A percentile compares a stretch with the other conserved stretches of the same genome.
These are phyloP conservation scores for Mycena metata DNA, from an alignment of 768 basidiomycete species.

Conservation along the genomic window DNA sequence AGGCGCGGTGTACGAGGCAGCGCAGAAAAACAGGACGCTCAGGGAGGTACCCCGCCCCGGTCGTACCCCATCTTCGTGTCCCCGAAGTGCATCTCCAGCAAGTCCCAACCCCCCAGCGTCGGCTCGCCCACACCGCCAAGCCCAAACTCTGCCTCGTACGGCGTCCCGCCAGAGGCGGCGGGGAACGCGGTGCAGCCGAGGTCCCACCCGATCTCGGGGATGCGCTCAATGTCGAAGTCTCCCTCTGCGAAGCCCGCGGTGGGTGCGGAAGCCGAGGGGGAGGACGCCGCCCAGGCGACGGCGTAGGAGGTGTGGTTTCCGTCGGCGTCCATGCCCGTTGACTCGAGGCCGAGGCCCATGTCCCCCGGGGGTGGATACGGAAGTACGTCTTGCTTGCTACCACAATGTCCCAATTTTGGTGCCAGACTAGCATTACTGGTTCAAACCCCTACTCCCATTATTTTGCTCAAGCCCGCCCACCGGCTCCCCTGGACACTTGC, in stretches of 20 bases:
- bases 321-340: neutral
- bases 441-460: no score
- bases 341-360: conserved; percentile 8
- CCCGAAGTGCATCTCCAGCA: conserved; percentile 14
- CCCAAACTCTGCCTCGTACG: neutral
- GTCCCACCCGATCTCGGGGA: conserved; percentile 34
- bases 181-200: conserved; percentile 11
- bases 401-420: no score
- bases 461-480: no score
- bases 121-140: conserved; percentile 15
- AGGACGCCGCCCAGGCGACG: conserved; percentile 14
- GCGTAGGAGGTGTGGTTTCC: conserved; percentile 27
- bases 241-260: conserved; percentile 13
- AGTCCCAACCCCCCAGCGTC: neutral
- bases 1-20: conserved; percentile 1
- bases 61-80: conserved; percentile 24
- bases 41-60: conserved; percentile 10
- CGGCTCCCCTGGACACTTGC: no score
- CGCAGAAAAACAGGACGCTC: neutral
- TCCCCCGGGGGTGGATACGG: neutral
- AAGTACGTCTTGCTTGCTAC: no score
- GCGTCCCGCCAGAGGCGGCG: neutral
- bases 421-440: no score
- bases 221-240: conserved; percentile 33
- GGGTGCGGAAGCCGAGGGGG: conserved; percentile 14